These are phyloP conservation scores for Parachaetomium inaequale DNA, from an alignment of 495 filamentous ascomycete species.

Conservation along the genomic window DNA sequence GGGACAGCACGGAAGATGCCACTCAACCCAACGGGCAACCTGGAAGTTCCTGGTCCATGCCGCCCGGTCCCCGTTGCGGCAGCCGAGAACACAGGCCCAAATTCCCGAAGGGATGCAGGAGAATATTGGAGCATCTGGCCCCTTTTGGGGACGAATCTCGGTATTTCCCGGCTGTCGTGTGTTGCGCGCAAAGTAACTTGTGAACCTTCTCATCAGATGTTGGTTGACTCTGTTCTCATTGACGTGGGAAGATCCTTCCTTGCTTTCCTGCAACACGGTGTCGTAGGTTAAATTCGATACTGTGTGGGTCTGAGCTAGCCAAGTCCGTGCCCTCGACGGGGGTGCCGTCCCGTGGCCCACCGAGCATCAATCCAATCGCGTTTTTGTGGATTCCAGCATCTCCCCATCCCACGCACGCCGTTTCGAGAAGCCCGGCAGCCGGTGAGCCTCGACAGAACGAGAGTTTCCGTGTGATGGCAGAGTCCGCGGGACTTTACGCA, in stretches of 20 bases:
- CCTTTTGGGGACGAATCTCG: constrained; percentile 26
- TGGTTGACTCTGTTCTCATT: neutral
- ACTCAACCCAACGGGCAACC: too few species aligned
- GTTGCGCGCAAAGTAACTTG: neutral
- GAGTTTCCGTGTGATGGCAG: neutral
- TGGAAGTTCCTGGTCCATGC: neutral
- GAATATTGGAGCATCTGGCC: constrained; percentile 31
- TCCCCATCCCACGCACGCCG: neutral
- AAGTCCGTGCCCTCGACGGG: neutral
- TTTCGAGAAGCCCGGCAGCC: neutral
- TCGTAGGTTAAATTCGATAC: constrained; percentile 3
- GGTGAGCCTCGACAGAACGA: neutral
- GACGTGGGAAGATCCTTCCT: neutral
- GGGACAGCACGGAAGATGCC: too few species aligned
- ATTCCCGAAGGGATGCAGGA: constrained; percentile 33
- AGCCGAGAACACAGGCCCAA: neutral
- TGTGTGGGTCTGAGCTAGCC: neutral
- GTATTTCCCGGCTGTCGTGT: constrained; percentile 25
- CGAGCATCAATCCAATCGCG: neutral
- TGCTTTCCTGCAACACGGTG: neutral
- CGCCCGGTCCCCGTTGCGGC: neutral
- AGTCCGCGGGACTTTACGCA: neutral
- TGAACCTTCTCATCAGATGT: neutral
- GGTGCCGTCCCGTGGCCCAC: neutral
- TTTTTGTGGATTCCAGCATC: neutral